Percentiles rank a stretch among this genome's conserved stretches.
These are phyloP conservation scores for Rhizodiscina lignyota DNA, from an alignment of 495 filamentous ascomycete species.

Conservation along the genomic window DNA sequence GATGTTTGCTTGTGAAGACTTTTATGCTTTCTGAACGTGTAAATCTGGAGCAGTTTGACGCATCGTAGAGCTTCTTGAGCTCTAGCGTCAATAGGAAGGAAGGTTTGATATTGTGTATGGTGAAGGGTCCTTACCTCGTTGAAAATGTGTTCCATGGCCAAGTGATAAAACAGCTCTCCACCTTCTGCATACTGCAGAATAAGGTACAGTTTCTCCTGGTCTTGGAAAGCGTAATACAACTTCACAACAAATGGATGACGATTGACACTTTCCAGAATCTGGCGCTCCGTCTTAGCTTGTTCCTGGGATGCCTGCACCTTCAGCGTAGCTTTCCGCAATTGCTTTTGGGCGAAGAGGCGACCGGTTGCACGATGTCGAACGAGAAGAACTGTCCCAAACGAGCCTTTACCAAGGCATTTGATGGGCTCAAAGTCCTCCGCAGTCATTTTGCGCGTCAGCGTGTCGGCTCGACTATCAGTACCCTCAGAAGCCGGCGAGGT, in stretches of 20 bases:
- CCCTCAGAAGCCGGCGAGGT: too few species aligned
- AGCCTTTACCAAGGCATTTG: constrained; percentile 93
- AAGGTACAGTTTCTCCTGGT: constrained; percentile 91
- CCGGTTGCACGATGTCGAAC: constrained; percentile 79
- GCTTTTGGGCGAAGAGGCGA: constrained; percentile 90
- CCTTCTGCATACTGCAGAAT: constrained; percentile 98
- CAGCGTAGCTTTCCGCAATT: constrained; percentile 89
- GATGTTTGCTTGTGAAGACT: too few species aligned
- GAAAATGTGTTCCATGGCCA: constrained; percentile 85
- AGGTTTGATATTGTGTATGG: too few species aligned
- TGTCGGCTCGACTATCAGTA: constrained; percentile 10
- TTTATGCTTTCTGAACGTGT: too few species aligned
- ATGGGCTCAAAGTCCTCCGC: constrained; percentile 78
- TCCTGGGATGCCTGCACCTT: constrained; percentile 85
- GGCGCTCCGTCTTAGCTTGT: constrained; percentile 92
- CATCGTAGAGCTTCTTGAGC: too few species aligned
- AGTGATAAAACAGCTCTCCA: constrained; percentile 82
- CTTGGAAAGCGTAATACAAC: constrained; percentile 95
- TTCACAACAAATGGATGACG: constrained; percentile 95
- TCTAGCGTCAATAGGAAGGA: too few species aligned
- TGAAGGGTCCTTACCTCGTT: constrained; percentile 60
- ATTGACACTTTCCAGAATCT: constrained; percentile 86
- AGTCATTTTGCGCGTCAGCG: constrained; percentile 59
- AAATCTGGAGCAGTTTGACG: too few species aligned
- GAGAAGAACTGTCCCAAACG: constrained; percentile 82